A percentile compares a stretch with the other conserved stretches of the same genome.
Evolutionary conservation across 2,329 filamentous ascomycete genomes (phyloP).

Genomic region (Lasiodiplodia gonubiensis): DNA sequence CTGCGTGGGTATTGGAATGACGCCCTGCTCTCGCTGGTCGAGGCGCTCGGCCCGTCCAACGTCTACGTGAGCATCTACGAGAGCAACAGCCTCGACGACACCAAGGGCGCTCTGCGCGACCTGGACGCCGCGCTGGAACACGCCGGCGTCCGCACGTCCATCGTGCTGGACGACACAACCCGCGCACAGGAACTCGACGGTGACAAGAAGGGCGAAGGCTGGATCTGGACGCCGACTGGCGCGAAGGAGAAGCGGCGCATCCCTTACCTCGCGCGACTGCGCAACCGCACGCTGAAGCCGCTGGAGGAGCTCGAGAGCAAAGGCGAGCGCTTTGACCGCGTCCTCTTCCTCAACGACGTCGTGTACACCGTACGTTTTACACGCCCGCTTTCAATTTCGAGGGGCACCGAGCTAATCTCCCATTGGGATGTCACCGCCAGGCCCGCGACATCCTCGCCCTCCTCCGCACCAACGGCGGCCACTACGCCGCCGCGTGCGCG

Average conservation of each 20-base stretch:
- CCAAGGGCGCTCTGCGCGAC: slow-evolving; percentile 64
- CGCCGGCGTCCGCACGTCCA: slow-evolving; percentile 59
- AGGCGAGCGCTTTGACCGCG: slow-evolving; percentile 61
- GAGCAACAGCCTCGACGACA: slow-evolving; percentile 72
- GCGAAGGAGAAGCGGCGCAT: slow-evolving; percentile 67
- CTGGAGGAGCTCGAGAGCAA: slow-evolving; percentile 58
- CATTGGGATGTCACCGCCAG: slow-evolving; percentile 39
- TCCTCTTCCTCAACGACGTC: slow-evolving; percentile 69
- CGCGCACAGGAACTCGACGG: slow-evolving; percentile 61
- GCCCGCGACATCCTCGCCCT: slow-evolving; percentile 62
- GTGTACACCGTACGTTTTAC: slow-evolving; percentile 59
- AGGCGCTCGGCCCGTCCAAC: slow-evolving; percentile 65
- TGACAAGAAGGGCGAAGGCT: slow-evolving; percentile 58
- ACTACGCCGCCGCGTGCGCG: slow-evolving; percentile 67
- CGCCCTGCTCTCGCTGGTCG: slow-evolving; percentile 63
- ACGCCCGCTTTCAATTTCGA: slow-evolving; percentile 6
- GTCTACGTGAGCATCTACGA: slow-evolving; percentile 72
- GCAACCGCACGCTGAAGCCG: slow-evolving; percentile 69
- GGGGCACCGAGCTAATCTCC: background rate
- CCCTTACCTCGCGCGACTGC: slow-evolving; percentile 68
- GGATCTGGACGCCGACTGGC: slow-evolving; percentile 64
- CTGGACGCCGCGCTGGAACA: slow-evolving; percentile 62
- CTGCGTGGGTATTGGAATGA: slow-evolving; percentile 67
- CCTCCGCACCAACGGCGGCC: slow-evolving; percentile 62
- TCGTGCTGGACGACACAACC: slow-evolving; percentile 64